Conservation (phyloP, 1,284 basidiomycete species). For the Trametes polyzona region DNA sequence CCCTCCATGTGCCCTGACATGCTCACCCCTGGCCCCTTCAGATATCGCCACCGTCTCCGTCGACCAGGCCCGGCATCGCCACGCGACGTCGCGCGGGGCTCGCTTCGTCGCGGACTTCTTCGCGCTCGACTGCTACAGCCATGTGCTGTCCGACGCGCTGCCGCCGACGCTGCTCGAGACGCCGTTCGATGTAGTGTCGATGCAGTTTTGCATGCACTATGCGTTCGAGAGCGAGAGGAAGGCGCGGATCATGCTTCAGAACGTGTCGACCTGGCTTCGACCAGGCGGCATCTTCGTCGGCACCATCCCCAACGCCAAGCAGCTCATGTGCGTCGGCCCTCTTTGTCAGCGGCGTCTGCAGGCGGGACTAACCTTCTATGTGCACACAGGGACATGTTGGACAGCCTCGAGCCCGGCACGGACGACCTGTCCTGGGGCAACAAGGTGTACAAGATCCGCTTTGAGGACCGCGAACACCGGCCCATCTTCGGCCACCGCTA, state of each 20-base stretch:
- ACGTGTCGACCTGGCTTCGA: conserved; percentile 83
- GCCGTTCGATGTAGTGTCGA: conserved; percentile 91
- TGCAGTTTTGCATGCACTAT: conserved; percentile 99
- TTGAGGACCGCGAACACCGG: conserved; percentile 68
- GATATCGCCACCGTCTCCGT: conserved; percentile 93
- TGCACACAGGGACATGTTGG: conserved; percentile 61
- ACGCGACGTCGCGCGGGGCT: conserved; percentile 45
- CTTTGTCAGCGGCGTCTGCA: not conserved
- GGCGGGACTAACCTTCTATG: not conserved
- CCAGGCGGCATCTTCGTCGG: conserved; percentile 91
- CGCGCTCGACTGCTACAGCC: conserved; percentile 87
- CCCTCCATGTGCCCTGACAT: conserved; percentile 7
- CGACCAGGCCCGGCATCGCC: conserved; percentile 83
- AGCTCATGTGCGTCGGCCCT: conserved; percentile 66
- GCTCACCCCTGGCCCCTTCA: conserved; percentile 38
- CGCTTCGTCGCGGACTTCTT: conserved; percentile 83
- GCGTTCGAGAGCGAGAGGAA: conserved; percentile 92
- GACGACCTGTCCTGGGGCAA: conserved; percentile 87
- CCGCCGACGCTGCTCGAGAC: conserved; percentile 56
- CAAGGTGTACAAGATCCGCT: conserved; percentile 85
- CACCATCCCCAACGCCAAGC: conserved; percentile 88
- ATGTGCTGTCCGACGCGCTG: conserved; percentile 74
- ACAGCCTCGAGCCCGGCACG: conserved; percentile 61
- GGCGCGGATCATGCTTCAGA: conserved; percentile 90
- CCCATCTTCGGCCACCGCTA: conserved; percentile 90